Evolutionary conservation across 768 basidiomycete species (phyloP), one percentile per base, ranked within the genome.

Genomic region (Pleurotus cornucopiae): DNA sequence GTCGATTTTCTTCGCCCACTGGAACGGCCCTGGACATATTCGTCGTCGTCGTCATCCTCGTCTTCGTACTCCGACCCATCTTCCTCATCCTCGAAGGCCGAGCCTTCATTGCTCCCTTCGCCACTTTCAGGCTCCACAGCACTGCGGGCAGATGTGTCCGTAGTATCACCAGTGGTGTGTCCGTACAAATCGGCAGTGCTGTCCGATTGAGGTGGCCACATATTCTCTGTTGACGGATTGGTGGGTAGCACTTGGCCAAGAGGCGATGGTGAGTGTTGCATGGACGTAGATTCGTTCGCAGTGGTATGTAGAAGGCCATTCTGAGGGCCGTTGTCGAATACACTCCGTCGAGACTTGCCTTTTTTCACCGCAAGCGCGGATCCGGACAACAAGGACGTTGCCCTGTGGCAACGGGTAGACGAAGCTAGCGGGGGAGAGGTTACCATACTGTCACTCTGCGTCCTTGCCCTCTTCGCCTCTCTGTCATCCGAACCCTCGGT

Each of bases 31-130:
- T 52, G 51, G 14, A 52, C 39, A 23, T 52, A 52, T n/a, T 52
- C 51, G 34, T 52, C 51, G 30, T 57, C 58, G 30, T 59, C 64
- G 6, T 61, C 60, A 11, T 59, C 66, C 23, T 59, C 63, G 44
- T 63, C 66, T 5, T 63, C 64, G 34, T 51, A 56, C 30, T 64
- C 67, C 6, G 62, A 65, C 30, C 62, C 59, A 54, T 65, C 67
- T 16, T 64, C 66, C 13, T 55, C 60, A 4, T 58, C 73, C 7
- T 68, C 64, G 7, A 64, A 64, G 16, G 52, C 63, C 13, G 60
- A 60, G 5, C 64, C 63, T 4, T 57, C 63, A 7, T 46, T 44
- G 21, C n/a, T 48, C 5, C 57, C 55, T 9, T 49, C 55, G 26
- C 46, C 39, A 34, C 53, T 55, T 21, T 48, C 47, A 16, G 41